Evolutionary conservation across 164 flowering plant genomes (phyloP), one percentile per base, ranked within the genome.

Genomic region (Vitis vinifera): DNA sequence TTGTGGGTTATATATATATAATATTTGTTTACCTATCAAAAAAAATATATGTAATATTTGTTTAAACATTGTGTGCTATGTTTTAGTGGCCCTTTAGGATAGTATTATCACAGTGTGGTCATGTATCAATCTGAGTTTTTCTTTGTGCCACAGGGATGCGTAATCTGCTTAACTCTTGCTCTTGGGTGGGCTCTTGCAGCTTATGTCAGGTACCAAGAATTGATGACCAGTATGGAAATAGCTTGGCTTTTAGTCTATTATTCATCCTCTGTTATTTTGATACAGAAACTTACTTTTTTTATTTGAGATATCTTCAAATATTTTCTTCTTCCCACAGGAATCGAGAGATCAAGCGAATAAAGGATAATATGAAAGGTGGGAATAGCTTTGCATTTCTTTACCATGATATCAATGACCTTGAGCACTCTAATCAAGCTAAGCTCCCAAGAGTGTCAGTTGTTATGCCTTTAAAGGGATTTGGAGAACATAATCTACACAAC

Each of bases 391-490:
- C 97, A 53, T 95, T 93, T 76, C 88, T 95, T 61, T 83, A 75
- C 79, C 80, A 81, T 74, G 88, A 95, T 78, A 85, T 95, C 63
- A 84, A 85, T 81, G 91, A 86, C 2, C 97, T 95, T 66, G 99
- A 95, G 80, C 97, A 95, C 79, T 85, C 87, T 31, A 81, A 81
- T 61, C 99, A 95, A 83, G 74, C 77, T 75, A 84, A 81, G 29
- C 78, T 95, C 70, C 99, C 99, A 12, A 77, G 92, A 71, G 98
- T 95, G 51, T 71, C 98, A 30, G 97, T 95, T 71, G 84, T 95
- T 44, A 95, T 95, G 99, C 99, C 99, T 71, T 77, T 95, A 60
- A 95, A 95, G 81, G 99, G 99, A 4, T 95, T 93, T 84, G 98
- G 99, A 52, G 99, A 95, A 75, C 99, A 95, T 73, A 95, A 95